Evolutionary conservation across 805 yeast genomes (phyloP), one percentile per base, ranked within the genome.

Genomic region (Geotrichum ghanense): DNA sequence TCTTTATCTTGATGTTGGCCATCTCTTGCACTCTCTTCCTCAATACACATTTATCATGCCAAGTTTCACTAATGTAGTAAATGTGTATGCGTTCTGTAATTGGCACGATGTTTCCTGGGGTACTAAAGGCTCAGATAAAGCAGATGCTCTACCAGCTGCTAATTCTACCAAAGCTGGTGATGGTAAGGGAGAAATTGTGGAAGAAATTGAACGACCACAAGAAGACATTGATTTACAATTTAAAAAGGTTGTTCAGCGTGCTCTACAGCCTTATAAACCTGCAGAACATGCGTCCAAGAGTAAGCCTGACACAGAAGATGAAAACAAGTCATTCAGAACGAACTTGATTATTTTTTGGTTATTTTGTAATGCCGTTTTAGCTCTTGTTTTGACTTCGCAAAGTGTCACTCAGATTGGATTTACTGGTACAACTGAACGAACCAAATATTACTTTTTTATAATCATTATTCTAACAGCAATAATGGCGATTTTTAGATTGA

Each of bases 61-160:
- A 10, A 50, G 51, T 45, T 59, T 57, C 27, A 55, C 54, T 41
- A 58, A 59, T 43, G 74, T 77, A 22, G 62, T 77, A 56, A 76
- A 75, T 55, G 78, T 76, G 42, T 76, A 76, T 58, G 80, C 82
- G 0, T 76, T 76, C 57, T 76, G 81, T 64, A 76, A 76, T 60
- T 75, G 77, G 62, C 81, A 76, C 57, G 82, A 76, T 61, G 72
- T 76, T 42, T 77, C 82, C 2, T 76, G 82, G 82, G 82, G 82
- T 47, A 76, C 82, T 5, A 76, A 76, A 57, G 82, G 82, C 42
- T 74, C 75, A 44, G 79, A 56, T 43, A 55, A 51, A 1, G 75
- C 75, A 5, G 66, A 61, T 26, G 74, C 71, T 43, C 69, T 76
- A 58, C 79, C 80, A 47, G 75, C 74, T 9, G 64, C 59, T 19